Conservation (phyloP, 345 rosid genomes). For the Sonneratia caseolaris region DNA sequence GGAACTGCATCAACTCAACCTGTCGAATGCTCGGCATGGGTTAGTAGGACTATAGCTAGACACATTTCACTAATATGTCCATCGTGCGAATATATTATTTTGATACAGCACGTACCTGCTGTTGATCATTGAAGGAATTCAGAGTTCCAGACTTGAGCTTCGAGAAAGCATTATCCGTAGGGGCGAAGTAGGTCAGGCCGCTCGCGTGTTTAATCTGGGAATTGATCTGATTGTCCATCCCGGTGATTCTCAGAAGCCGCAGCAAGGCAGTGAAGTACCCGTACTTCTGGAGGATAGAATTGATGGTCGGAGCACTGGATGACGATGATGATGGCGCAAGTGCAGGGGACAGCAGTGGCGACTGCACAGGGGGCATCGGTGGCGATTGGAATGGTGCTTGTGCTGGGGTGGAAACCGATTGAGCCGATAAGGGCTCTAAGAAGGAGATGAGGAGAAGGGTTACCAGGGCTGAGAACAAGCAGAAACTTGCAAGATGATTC, state of each 20-base stretch:
- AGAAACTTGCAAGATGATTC: neutral
- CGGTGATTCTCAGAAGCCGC: slow-evolving; percentile 44
- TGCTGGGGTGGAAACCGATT: slow-evolving; percentile 1
- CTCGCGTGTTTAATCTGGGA: slow-evolving; percentile 9
- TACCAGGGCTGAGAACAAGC: neutral
- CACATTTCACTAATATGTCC: too few species aligned
- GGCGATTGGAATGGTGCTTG: slow-evolving; percentile 3
- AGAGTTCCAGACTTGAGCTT: slow-evolving; percentile 17
- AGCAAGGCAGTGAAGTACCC: slow-evolving; percentile 41
- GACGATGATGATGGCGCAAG: neutral
- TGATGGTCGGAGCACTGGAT: slow-evolving; percentile 3
- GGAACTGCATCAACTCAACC: slow-evolving; percentile 25
- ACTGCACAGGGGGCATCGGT: neutral
- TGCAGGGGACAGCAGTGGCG: neutral
- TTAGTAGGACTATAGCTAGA: too few species aligned
- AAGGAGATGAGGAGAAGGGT: slow-evolving; percentile 1
- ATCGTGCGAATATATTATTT: neutral
- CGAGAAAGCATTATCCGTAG: slow-evolving; percentile 17
- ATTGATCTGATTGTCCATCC: slow-evolving; percentile 17
- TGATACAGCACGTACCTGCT: slow-evolving; percentile 6
- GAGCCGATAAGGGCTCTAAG: neutral
- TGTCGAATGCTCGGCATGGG: neutral
- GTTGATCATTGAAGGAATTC: slow-evolving; percentile 16
- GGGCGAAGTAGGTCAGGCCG: slow-evolving; percentile 16
- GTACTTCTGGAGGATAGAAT: slow-evolving; percentile 55